phyloP scores from a whole-genome alignment of 192 early-diverging fungal genomes.

The Podila epicladia region DNA sequence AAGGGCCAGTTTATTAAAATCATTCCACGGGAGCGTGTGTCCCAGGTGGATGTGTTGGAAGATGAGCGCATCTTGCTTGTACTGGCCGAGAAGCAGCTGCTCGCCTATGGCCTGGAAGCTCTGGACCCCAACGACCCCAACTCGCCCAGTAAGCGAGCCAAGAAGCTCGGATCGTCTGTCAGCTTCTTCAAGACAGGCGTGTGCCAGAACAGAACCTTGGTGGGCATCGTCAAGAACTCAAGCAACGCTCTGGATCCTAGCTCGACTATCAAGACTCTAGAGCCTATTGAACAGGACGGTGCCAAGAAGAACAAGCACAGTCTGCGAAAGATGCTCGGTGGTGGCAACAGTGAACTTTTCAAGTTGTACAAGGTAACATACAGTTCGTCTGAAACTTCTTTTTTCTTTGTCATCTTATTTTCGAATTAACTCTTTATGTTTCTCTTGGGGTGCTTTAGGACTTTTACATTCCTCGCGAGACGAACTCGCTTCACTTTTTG shows the following conservation, averaged over 20 bases:
- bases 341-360: constrained; percentile 54
- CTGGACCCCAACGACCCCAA: constrained; percentile 72
- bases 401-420: constrained; percentile 24
- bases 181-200: constrained; percentile 64
- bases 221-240: constrained; percentile 51
- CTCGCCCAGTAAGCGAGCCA: constrained; percentile 56
- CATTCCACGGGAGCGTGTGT: constrained; percentile 78
- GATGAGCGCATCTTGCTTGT: constrained; percentile 84
- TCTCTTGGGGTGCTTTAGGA: constrained; percentile 68
- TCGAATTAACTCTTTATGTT: background rate
- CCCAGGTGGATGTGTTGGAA: constrained; percentile 88
- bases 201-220: constrained; percentile 47
- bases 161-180: constrained; percentile 57
- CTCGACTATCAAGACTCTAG: constrained; percentile 54
- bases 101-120: constrained; percentile 81
- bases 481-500: constrained; percentile 86
- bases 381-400: constrained; percentile 45
- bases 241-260: constrained; percentile 40
- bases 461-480: constrained; percentile 93
- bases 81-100: constrained; percentile 77
- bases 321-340: constrained; percentile 30
- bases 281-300: constrained; percentile 52
- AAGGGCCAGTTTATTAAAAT: constrained; percentile 62
- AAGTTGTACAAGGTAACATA: constrained; percentile 67
- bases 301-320: constrained; percentile 52